Conservation (phyloP, 768 basidiomycete genomes). For the Rhizopogon vinicolor region DNA sequence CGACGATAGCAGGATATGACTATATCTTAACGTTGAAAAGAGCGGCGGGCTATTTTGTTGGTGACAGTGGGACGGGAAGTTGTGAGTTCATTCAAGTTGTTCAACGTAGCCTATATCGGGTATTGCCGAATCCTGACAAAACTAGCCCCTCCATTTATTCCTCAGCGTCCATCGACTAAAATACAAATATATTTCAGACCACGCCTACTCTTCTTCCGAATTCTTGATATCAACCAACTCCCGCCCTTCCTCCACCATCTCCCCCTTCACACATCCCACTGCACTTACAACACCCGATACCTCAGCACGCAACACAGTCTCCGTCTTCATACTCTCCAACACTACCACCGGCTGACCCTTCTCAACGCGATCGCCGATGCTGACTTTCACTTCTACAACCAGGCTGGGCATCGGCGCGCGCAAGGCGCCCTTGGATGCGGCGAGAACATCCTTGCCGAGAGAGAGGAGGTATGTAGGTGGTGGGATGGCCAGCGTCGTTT, state of each 20-base stretch:
- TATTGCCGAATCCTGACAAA: too few relatives aligned
- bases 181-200: background rate
- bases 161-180: background rate
- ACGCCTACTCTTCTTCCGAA: constrained; percentile 17
- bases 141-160: background rate
- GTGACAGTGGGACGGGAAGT: too few relatives aligned
- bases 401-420: constrained; percentile 92
- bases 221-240: constrained; percentile 69
- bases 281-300: constrained; percentile 63
- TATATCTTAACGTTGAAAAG: too few relatives aligned
- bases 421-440: constrained; percentile 57
- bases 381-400: constrained; percentile 83
- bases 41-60: too few relatives aligned
- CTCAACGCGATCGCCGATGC: constrained; percentile 71
- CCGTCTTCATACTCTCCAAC: constrained; percentile 97
- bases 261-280: constrained; percentile 77
- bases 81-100: too few relatives aligned
- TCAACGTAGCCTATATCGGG: too few relatives aligned
- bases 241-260: constrained; percentile 87
- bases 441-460: constrained; percentile 54
- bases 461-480: constrained; percentile 68
- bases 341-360: constrained; percentile 79
- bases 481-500: constrained; percentile 63
- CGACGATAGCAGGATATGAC: too few relatives aligned
- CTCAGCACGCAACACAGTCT: constrained; percentile 78